Conservation (phyloP, 1,284 basidiomycete species). For the Wolfiporia cocos region DNA sequence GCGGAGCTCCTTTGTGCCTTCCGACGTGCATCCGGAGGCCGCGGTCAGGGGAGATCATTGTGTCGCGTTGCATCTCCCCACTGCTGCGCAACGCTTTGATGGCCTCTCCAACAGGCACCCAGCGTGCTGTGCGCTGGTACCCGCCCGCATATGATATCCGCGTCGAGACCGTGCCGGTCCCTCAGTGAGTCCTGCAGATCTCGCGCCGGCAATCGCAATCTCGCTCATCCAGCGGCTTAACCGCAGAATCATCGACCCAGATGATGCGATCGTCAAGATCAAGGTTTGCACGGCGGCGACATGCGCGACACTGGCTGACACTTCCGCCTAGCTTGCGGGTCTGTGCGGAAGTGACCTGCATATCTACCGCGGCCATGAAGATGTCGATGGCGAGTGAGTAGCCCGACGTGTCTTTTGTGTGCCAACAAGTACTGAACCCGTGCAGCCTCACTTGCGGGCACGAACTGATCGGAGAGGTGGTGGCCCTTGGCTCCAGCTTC, state of each 20-base stretch:
- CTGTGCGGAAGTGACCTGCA: conserved; percentile 85
- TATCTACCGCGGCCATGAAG: conserved; percentile 59
- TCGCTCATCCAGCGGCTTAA: background rate
- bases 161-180: conserved; percentile 52
- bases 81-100: too few species aligned
- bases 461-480: conserved; percentile 78
- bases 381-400: conserved; percentile 22
- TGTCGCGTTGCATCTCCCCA: too few species aligned
- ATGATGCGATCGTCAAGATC: conserved; percentile 73
- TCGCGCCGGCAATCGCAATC: background rate
- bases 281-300: too few species aligned
- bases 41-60: too few species aligned
- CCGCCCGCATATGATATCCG: conserved; percentile 66
- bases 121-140: conserved; percentile 53
- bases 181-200: conserved; percentile 33
- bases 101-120: conserved; percentile 14
- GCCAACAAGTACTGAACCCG: background rate
- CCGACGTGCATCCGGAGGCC: too few species aligned
- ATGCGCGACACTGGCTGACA: too few species aligned
- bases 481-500: conserved; percentile 67
- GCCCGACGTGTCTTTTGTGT: conserved; percentile 1
- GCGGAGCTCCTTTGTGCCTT: too few species aligned
- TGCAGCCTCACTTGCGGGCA: conserved; percentile 67
- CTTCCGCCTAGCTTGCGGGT: conserved; percentile 59
- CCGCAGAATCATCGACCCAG: conserved; percentile 57